phyloP scores from a whole-genome alignment of 2,329 filamentous ascomycete genomes.

The Aspergillus pseudoglaucus region DNA sequence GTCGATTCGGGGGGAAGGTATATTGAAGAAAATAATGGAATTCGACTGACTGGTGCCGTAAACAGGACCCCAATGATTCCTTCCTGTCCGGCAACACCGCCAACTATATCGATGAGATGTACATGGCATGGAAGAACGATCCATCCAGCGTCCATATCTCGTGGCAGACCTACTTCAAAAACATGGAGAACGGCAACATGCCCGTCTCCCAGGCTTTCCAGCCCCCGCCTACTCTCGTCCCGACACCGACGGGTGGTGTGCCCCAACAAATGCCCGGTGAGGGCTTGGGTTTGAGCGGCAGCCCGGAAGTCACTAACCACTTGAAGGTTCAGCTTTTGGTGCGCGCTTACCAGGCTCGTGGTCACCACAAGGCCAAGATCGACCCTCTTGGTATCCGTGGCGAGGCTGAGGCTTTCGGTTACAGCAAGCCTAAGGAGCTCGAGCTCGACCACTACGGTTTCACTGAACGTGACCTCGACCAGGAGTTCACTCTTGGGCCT shows the following conservation, averaged over 20 bases:
- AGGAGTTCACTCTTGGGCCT: slow-evolving; percentile 84
- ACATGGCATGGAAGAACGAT: slow-evolving; percentile 92
- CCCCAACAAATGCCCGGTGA: slow-evolving; percentile 65
- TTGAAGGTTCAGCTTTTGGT: slow-evolving; percentile 96
- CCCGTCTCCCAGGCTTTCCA: slow-evolving; percentile 95
- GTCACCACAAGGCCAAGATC: slow-evolving; percentile 96
- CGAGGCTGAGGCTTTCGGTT: slow-evolving; percentile 75
- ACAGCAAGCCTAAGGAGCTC: slow-evolving; percentile 84
- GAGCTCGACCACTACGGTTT: slow-evolving; percentile 92
- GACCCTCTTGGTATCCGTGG: slow-evolving; percentile 92
- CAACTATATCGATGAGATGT: slow-evolving; percentile 99
- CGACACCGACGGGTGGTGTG: slow-evolving; percentile 70
- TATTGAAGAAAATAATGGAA: slow-evolving; percentile 2
- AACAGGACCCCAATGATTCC: slow-evolving; percentile 78
- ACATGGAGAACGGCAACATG: slow-evolving; percentile 98
- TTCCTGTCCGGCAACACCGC: slow-evolving; percentile 95
- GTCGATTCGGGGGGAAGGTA: not conserved
- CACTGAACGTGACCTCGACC: slow-evolving; percentile 85
- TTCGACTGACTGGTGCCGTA: slow-evolving; percentile 18
- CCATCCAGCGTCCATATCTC: slow-evolving; percentile 91
- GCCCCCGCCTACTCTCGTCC: slow-evolving; percentile 85
- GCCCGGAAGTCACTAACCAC: slow-evolving; percentile 86
- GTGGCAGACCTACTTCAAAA: slow-evolving; percentile 99
- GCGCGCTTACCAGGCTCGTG: slow-evolving; percentile 93
- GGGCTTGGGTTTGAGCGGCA: slow-evolving; percentile 58